Evolutionary conservation across 2,329 filamentous ascomycete species (phyloP).

Genomic region (Cladosporium phlei): DNA sequence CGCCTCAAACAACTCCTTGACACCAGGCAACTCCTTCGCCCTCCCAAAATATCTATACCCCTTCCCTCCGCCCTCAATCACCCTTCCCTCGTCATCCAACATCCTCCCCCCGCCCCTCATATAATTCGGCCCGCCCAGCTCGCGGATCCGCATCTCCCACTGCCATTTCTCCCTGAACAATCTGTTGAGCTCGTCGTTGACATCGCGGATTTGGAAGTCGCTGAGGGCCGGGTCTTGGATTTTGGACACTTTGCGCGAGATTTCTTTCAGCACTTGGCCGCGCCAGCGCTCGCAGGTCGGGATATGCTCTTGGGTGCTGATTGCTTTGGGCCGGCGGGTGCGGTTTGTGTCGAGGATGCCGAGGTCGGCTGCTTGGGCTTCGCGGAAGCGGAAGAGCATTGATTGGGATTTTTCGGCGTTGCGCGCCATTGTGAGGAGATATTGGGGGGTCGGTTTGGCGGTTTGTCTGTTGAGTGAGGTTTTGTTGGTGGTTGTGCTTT

Average conservation of each 20-base stretch:
- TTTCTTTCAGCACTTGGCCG: slow-evolving; percentile 93
- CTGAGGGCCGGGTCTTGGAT: slow-evolving; percentile 89
- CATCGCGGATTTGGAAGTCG: slow-evolving; percentile 94
- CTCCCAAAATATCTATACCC: slow-evolving; percentile 94
- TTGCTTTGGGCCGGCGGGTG: slow-evolving; percentile 82
- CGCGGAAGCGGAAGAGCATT: slow-evolving; percentile 99
- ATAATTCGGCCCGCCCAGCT: slow-evolving; percentile 95
- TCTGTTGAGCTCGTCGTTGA: slow-evolving; percentile 99
- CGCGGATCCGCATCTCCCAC: slow-evolving; percentile 96
- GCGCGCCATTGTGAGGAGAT: slow-evolving; percentile 57
- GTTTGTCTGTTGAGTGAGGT: neutral
- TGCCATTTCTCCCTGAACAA: slow-evolving; percentile 98
- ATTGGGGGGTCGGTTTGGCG: neutral
- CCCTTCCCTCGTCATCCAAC: slow-evolving; percentile 51
- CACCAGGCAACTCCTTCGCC: slow-evolving; percentile 82
- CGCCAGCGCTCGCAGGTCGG: slow-evolving; percentile 95
- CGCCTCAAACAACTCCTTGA: slow-evolving; percentile 92
- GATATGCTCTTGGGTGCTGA: slow-evolving; percentile 79
- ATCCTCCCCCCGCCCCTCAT: slow-evolving; percentile 63
- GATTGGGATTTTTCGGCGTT: slow-evolving; percentile 99
- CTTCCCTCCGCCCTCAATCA: slow-evolving; percentile 65
- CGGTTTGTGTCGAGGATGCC: slow-evolving; percentile 93
- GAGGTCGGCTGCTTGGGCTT: slow-evolving; percentile 90
- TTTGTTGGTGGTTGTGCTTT: neutral
- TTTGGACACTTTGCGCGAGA: slow-evolving; percentile 90